These are phyloP conservation scores for Cicer bijugum DNA, from an alignment of 306 rosid genomes.

Conservation along the genomic window DNA sequence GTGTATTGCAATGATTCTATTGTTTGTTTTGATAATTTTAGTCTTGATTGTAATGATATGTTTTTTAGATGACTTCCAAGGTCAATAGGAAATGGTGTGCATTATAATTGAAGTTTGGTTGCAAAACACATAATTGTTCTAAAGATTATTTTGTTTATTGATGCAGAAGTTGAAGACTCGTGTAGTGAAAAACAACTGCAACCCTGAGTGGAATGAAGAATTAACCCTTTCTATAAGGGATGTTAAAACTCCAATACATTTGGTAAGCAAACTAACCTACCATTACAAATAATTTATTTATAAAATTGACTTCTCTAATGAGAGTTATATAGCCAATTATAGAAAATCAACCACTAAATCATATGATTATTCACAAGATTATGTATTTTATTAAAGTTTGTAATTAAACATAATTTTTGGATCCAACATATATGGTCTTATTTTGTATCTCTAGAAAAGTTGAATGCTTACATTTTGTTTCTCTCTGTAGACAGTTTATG, in stretches of 20 bases:
- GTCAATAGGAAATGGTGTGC: background rate
- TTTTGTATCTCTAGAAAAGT: background rate
- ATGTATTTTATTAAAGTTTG: too few relatives aligned
- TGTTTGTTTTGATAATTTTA: too few relatives aligned
- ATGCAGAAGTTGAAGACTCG: constrained; percentile 69
- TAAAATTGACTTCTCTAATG: background rate
- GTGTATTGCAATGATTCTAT: too few relatives aligned
- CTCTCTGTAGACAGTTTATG: constrained; percentile 62
- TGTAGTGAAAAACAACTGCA: constrained; percentile 58
- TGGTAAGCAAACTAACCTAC: constrained; percentile 47
- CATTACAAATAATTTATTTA: background rate
- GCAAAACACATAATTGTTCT: background rate
- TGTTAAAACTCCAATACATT: constrained; percentile 53
- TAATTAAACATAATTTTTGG: too few relatives aligned
- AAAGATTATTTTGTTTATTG: constrained; percentile 2
- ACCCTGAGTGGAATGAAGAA: constrained; percentile 89
- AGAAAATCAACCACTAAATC: too few relatives aligned
- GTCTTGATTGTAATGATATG: too few relatives aligned
- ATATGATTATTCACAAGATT: too few relatives aligned
- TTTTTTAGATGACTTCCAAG: too few relatives aligned
- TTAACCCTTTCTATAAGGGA: constrained; percentile 66
- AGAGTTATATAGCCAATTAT: too few relatives aligned
- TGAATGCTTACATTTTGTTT: constrained; percentile 6
- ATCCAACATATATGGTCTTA: too few relatives aligned
- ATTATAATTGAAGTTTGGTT: background rate